Evolutionary conservation across 1,139 yeast genomes (phyloP).

Genomic region (Blastobotrys elegans): DNA sequence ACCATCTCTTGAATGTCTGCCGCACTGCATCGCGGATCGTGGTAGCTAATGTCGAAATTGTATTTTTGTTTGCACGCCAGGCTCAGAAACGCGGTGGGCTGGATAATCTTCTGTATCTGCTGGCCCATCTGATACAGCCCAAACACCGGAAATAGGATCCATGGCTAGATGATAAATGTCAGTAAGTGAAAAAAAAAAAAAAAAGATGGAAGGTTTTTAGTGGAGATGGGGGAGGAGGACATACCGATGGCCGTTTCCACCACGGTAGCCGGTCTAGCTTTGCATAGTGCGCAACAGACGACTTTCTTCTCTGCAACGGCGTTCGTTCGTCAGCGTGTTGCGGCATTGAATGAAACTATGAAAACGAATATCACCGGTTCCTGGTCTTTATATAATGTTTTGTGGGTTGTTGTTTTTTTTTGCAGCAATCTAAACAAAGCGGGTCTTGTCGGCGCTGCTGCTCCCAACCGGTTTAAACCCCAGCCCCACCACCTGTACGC

Average conservation of each 20-base stretch:
- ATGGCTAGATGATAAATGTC: not conserved
- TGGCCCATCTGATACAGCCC: constrained; percentile 3
- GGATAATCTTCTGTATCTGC: not conserved
- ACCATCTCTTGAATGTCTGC: constrained; percentile 6
- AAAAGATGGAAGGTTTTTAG: not conserved
- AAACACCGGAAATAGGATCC: constrained; percentile 1
- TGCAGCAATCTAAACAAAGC: no score
- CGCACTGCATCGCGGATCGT: constrained; percentile 1
- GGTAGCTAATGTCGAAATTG: not conserved
- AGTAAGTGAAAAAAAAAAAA: not conserved
- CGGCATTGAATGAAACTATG: no score
- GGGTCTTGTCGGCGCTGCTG: no score
- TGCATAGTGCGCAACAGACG: not conserved
- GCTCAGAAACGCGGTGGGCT: constrained; percentile 2
- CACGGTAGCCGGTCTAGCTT: constrained; percentile 1
- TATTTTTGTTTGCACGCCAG: constrained; percentile 4
- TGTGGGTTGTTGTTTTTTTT: no score
- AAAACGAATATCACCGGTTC: no score
- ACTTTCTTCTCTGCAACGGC: not conserved
- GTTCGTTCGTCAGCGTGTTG: not conserved
- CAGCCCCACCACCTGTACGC: no score
- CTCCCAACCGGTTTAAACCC: no score
- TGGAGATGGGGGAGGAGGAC: not conserved
- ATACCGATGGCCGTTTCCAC: constrained; percentile 8
- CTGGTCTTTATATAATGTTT: no score